Conservation (phyloP, 2,329 filamentous ascomycete genomes). For the Colletotrichum tamarilloi region DNA sequence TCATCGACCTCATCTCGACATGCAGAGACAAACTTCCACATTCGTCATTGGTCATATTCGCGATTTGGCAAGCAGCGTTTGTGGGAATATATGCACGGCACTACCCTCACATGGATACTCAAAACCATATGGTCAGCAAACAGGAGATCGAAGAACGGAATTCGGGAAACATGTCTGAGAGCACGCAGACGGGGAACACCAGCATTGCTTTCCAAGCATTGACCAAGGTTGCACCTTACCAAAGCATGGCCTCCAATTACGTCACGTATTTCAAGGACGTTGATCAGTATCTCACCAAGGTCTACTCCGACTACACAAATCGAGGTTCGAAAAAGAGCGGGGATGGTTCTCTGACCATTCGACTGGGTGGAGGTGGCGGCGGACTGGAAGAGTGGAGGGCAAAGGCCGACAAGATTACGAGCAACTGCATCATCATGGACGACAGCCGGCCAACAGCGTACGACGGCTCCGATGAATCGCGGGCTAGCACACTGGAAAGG, state of each 20-base stretch:
- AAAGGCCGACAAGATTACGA: no score
- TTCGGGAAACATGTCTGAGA: constrained; percentile 39
- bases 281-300: constrained; percentile 60
- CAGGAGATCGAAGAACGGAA: constrained; percentile 46
- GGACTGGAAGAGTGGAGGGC: constrained; percentile 66
- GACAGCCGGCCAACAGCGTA: no score
- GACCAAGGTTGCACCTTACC: constrained; percentile 59
- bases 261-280: constrained; percentile 63
- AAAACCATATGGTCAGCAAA: constrained; percentile 60
- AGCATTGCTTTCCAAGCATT: constrained; percentile 62
- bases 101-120: constrained; percentile 76
- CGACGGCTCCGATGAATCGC: constrained; percentile 41
- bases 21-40: constrained; percentile 72
- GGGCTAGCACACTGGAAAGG: constrained; percentile 45
- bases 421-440: no score
- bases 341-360: constrained; percentile 51
- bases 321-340: constrained; percentile 42
- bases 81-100: constrained; percentile 73
- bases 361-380: constrained; percentile 56
- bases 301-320: constrained; percentile 51
- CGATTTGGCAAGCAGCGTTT: constrained; percentile 74
- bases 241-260: constrained; percentile 69
- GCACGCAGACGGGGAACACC: constrained; percentile 55
- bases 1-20: constrained; percentile 72
- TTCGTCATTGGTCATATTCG: constrained; percentile 75